Conservation (phyloP, 371 early-diverging fungal genomes). For the Mucor circinelloides region DNA sequence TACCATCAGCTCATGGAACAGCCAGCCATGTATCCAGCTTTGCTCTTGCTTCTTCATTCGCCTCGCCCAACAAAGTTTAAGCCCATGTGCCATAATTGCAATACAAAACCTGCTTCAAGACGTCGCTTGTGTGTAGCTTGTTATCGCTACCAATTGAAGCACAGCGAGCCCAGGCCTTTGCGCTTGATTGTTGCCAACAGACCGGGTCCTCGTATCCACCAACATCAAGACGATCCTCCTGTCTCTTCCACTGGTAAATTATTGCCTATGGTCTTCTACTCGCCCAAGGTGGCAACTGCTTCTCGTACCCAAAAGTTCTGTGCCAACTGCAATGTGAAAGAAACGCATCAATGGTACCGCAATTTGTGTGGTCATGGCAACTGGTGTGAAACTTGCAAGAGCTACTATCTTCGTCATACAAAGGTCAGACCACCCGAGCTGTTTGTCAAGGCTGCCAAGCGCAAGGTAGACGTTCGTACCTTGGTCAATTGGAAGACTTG, state of each 20-base stretch:
- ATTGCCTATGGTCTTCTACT: slow-evolving; percentile 17
- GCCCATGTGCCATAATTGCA: slow-evolving; percentile 48
- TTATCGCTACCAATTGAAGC: slow-evolving; percentile 46
- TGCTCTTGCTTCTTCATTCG: slow-evolving; percentile 34
- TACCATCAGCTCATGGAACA: slow-evolving; percentile 9
- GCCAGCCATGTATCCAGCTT: slow-evolving; percentile 29
- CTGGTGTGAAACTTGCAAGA: slow-evolving; percentile 57
- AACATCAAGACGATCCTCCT: neutral
- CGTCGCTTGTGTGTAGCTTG: slow-evolving; percentile 48
- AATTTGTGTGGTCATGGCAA: slow-evolving; percentile 49
- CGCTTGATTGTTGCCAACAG: slow-evolving; percentile 45
- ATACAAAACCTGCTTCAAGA: slow-evolving; percentile 44
- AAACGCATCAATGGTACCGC: slow-evolving; percentile 56
- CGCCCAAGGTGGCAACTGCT: neutral
- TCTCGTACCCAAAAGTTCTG: slow-evolving; percentile 26
- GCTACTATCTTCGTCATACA: slow-evolving; percentile 46
- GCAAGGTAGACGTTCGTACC: slow-evolving; percentile 46
- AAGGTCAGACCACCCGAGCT: slow-evolving; percentile 44
- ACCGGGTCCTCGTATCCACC: slow-evolving; percentile 26
- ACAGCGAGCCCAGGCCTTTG: slow-evolving; percentile 39
- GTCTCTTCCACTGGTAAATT: neutral
- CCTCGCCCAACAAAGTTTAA: slow-evolving; percentile 43
- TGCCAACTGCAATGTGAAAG: slow-evolving; percentile 46
- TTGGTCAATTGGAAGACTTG: slow-evolving; percentile 40
- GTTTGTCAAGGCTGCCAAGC: slow-evolving; percentile 50